phyloP scores from a whole-genome alignment of 2,329 filamentous ascomycete species.

The Paradendryphiella salina region DNA sequence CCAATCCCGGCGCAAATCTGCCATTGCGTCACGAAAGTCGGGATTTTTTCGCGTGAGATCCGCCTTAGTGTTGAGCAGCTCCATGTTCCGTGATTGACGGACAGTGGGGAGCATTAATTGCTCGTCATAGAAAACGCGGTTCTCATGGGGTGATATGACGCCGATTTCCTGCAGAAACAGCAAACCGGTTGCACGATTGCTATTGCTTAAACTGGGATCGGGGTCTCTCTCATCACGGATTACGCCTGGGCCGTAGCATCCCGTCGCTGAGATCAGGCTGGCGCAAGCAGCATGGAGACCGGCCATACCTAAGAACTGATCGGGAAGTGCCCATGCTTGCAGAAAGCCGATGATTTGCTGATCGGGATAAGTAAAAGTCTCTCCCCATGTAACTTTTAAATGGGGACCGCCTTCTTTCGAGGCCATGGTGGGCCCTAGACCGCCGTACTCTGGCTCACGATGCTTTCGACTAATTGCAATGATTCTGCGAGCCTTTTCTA shows the following conservation, averaged over 20 bases:
- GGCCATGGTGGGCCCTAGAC: conserved; percentile 47
- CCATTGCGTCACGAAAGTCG: conserved; percentile 58
- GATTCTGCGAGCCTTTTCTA: conserved; percentile 48
- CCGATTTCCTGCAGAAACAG: conserved; percentile 77
- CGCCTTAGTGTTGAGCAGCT: conserved; percentile 46
- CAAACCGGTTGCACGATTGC: conserved; percentile 53
- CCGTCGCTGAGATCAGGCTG: conserved; percentile 63
- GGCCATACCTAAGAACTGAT: conserved; percentile 45
- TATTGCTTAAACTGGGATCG: conserved; percentile 4
- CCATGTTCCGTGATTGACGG: conserved; percentile 50
- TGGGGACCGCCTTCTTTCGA: conserved; percentile 5
- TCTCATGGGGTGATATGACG: conserved; percentile 70
- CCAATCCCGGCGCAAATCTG: conserved; percentile 62
- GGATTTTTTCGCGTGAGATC: conserved; percentile 31
- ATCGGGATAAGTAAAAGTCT: conserved; percentile 56
- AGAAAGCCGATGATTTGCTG: conserved; percentile 67
- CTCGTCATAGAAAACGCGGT: conserved; percentile 64
- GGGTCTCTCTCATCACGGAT: conserved; percentile 23
- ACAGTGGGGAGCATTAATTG: conserved; percentile 57
- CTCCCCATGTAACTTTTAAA: conserved; percentile 22
- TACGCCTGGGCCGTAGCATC: conserved; percentile 58
- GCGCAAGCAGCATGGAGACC: conserved; percentile 65
- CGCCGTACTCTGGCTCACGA: conserved; percentile 41
- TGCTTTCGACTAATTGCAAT: conserved; percentile 47
- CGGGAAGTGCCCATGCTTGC: conserved; percentile 60